Percentiles rank a stretch among this genome's conserved stretches.
These are phyloP conservation scores for Letharia columbiana DNA, from an alignment of 495 filamentous ascomycete genomes.

Conservation along the genomic window DNA sequence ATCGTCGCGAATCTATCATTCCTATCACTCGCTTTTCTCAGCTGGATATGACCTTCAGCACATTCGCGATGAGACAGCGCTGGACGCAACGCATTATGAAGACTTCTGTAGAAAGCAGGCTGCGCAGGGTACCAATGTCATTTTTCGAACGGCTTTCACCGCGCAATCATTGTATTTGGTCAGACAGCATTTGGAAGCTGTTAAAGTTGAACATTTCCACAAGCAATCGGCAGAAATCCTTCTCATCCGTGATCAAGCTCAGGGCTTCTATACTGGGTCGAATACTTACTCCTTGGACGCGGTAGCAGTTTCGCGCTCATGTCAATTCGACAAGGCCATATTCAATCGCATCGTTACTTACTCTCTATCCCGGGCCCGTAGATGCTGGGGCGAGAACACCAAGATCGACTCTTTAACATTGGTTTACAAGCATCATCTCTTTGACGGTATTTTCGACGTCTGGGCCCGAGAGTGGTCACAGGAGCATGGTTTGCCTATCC, in stretches of 20 bases:
- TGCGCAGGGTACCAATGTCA: conserved; percentile 3
- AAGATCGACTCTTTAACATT: conserved; percentile 7
- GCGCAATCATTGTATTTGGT: conserved; percentile 11
- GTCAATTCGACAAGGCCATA: not conserved
- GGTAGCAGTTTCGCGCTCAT: not conserved
- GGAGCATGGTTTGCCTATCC: not conserved
- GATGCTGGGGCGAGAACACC: conserved; percentile 2
- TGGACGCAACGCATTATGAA: conserved; percentile 11
- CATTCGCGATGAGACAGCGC: conserved; percentile 7
- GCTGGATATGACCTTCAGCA: not conserved
- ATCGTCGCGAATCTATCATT: conserved; percentile 15
- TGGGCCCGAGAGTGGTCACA: conserved; percentile 5
- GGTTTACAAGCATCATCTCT: conserved; percentile 14
- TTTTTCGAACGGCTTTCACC: conserved; percentile 10
- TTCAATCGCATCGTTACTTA: conserved; percentile 8
- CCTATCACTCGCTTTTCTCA: conserved; percentile 4
- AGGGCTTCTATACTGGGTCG: conserved; percentile 10
- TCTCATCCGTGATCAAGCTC: conserved; percentile 13
- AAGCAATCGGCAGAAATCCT: conserved; percentile 1
- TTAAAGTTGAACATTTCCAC: conserved; percentile 9
- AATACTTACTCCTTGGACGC: conserved; percentile 1
- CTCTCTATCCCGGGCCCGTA: conserved; percentile 1
- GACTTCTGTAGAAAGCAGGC: conserved; percentile 11
- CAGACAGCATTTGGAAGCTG: conserved; percentile 6
- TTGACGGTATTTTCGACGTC: conserved; percentile 9